Evolutionary conservation across 768 basidiomycete genomes (phyloP).

Genomic region (Calocera cornea): DNA sequence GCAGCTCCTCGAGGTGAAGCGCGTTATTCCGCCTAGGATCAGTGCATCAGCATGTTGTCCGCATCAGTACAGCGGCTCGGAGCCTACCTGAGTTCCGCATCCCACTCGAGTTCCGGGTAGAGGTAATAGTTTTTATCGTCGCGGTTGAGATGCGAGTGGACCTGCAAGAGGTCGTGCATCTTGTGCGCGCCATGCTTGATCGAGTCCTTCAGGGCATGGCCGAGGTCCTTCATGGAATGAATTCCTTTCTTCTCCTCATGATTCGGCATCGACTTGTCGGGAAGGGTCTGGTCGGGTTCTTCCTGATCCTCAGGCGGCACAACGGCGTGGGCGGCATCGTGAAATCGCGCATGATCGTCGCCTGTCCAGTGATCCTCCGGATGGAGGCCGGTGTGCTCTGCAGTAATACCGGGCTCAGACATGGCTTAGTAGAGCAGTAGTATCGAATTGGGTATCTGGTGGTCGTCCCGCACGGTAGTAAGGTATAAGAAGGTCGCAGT

Average conservation of each 20-base stretch:
- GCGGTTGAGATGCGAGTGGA: background rate
- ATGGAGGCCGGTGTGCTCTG: background rate
- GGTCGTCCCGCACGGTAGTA: background rate
- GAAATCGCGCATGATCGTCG: background rate
- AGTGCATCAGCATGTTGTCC: background rate
- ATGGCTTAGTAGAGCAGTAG: background rate
- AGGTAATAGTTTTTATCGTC: background rate
- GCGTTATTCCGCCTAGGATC: background rate
- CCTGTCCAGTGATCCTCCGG: slow-evolving; percentile 3
- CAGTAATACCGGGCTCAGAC: background rate
- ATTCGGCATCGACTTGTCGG: slow-evolving; percentile 1
- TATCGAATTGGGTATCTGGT: background rate
- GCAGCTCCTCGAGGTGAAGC: background rate
- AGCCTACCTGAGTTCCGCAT: background rate
- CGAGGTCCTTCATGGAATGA: background rate
- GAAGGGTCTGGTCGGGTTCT: background rate
- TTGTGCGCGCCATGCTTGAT: slow-evolving; percentile 1
- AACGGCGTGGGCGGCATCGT: background rate
- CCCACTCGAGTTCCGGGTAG: slow-evolving; percentile 1
- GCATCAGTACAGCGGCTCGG: background rate
- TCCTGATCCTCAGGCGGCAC: background rate
- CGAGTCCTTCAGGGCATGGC: background rate
- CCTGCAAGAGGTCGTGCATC: background rate
- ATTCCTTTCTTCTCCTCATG: slow-evolving; percentile 4
- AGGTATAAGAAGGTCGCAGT: background rate